These are phyloP conservation scores for Corniculantispora saksenae DNA, from an alignment of 2,329 filamentous ascomycete genomes.

Conservation along the genomic window DNA sequence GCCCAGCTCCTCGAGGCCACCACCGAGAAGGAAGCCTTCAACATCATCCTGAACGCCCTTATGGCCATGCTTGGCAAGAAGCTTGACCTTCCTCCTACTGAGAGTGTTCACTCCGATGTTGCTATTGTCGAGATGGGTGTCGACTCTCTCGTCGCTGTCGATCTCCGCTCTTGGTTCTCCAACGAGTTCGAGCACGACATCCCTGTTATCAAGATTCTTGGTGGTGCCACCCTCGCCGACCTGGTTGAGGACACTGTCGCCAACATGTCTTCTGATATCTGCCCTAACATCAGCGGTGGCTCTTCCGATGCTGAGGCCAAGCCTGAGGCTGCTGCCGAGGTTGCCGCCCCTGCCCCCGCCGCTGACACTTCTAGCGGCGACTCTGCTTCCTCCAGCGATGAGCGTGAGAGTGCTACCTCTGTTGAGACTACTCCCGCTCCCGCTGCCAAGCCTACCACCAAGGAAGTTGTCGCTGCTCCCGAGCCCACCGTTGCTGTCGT, in stretches of 20 bases:
- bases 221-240: conserved; percentile 30
- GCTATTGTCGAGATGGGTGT: conserved; percentile 27
- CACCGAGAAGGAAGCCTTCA: conserved; percentile 16
- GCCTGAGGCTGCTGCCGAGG: conserved; percentile 28
- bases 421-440: conserved; percentile 6
- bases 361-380: conserved; percentile 27
- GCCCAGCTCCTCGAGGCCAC: conserved; percentile 20
- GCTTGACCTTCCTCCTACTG: conserved; percentile 20
- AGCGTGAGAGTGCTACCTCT: conserved; percentile 15
- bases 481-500: conserved; percentile 8
- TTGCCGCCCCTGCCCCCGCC: conserved; percentile 19
- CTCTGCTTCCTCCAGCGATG: conserved; percentile 15
- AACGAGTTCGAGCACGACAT: conserved; percentile 46
- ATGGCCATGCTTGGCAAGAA: conserved; percentile 22
- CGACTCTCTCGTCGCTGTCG: conserved; percentile 32
- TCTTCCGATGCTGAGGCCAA: conserved; percentile 24
- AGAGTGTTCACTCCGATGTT: conserved; percentile 19
- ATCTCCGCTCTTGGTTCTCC: conserved; percentile 49
- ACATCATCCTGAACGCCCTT: conserved; percentile 19
- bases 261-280: conserved; percentile 19
- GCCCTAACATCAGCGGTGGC: conserved; percentile 17
- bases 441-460: background rate
- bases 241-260: conserved; percentile 20
- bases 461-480: conserved; percentile 9
- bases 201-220: conserved; percentile 47